These are phyloP conservation scores for Styphnolobium japonicum DNA, from an alignment of 306 rosid species.

Conservation along the genomic window DNA sequence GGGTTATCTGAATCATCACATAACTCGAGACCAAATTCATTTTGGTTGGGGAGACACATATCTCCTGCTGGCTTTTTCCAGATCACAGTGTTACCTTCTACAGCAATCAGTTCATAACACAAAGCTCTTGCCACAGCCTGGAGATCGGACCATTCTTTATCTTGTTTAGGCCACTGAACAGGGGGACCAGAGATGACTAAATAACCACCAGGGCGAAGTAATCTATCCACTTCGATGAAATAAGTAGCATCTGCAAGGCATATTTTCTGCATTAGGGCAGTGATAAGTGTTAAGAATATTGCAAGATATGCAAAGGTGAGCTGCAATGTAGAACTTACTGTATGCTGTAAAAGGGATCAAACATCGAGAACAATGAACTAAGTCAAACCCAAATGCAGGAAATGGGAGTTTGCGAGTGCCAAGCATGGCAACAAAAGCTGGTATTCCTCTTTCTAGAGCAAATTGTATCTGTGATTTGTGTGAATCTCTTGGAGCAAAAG, in stretches of 20 bases:
- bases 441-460: slow-evolving; percentile 96
- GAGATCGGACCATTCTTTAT: slow-evolving; percentile 98
- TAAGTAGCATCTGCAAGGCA: slow-evolving; percentile 81
- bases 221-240: slow-evolving; percentile 91
- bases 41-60: slow-evolving; percentile 78
- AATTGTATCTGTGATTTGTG: slow-evolving; percentile 96
- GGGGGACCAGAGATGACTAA: slow-evolving; percentile 96
- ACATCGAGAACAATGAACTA: slow-evolving; percentile 95
- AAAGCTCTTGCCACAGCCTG: slow-evolving; percentile 90
- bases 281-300: not conserved
- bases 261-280: slow-evolving; percentile 29
- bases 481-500: slow-evolving; percentile 99
- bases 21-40: slow-evolving; percentile 76
- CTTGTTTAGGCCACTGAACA: slow-evolving; percentile 96
- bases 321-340: slow-evolving; percentile 56
- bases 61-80: slow-evolving; percentile 87
- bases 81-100: slow-evolving; percentile 89
- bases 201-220: slow-evolving; percentile 96
- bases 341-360: slow-evolving; percentile 95
- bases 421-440: slow-evolving; percentile 97
- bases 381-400: slow-evolving; percentile 90
- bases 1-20: slow-evolving; percentile 82
- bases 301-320: slow-evolving; percentile 8
- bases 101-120: slow-evolving; percentile 90
- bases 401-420: slow-evolving; percentile 96